Evolutionary conservation across 306 rosid species (phyloP).

Genomic region (Sicyos baderoa): DNA sequence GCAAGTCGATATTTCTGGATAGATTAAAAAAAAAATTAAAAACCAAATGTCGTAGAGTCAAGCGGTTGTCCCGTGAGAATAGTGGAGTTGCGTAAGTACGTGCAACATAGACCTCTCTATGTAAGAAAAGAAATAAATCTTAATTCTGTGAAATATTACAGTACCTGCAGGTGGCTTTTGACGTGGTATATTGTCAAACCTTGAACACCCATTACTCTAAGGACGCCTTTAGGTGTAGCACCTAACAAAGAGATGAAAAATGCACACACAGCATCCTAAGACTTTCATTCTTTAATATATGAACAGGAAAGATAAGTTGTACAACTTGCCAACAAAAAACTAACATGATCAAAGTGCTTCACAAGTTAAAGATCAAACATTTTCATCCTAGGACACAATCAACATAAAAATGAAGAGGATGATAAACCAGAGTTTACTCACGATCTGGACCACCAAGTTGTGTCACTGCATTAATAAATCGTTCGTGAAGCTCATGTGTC

Average conservation of each 20-base stretch:
- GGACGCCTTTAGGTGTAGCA: constrained; percentile 98
- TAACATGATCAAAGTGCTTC: neutral
- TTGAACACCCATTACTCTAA: constrained; percentile 96
- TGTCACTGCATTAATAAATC: constrained; percentile 91
- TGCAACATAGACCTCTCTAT: too few species aligned
- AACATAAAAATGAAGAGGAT: neutral
- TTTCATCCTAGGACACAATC: neutral
- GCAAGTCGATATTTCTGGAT: constrained; percentile 95
- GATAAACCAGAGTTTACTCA: constrained; percentile 42
- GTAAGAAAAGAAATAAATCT: neutral
- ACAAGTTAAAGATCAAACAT: neutral
- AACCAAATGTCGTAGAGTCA: too few species aligned
- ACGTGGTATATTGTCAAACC: constrained; percentile 95
- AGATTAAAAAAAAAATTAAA: constrained; percentile 24
- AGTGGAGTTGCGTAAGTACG: too few species aligned
- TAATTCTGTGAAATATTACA: neutral
- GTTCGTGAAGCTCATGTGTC: constrained; percentile 95
- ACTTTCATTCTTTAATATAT: neutral
- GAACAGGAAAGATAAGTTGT: neutral
- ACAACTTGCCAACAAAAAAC: constrained; percentile 9
- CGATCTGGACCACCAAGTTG: constrained; percentile 99
- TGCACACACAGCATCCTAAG: neutral
- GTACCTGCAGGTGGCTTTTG: constrained; percentile 95
- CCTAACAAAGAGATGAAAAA: constrained; percentile 38
- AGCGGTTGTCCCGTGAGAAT: too few species aligned